Evolutionary conservation across 129 eudicot species (phyloP).

Genomic region (Ambrosia artemisiifolia): DNA sequence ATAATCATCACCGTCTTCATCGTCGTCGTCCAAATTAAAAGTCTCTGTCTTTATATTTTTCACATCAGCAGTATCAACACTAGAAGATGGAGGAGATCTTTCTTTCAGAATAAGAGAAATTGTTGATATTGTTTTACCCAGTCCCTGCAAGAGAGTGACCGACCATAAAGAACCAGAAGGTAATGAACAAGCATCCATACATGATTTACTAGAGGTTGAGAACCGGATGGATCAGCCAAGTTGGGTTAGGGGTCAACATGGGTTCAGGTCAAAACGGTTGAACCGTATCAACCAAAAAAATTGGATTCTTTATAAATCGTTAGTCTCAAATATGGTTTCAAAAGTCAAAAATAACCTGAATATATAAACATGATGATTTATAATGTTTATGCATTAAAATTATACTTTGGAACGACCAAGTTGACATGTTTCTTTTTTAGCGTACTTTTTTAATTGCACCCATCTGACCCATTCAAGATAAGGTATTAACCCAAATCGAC

Average conservation of each 20-base stretch:
- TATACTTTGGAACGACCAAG: neutral
- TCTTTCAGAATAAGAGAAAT: conserved; percentile 89
- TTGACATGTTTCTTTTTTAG: neutral
- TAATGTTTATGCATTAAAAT: neutral
- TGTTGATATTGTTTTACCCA: conserved; percentile 96
- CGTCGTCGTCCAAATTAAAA: conserved; percentile 74
- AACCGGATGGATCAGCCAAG: neutral
- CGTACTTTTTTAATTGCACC: neutral
- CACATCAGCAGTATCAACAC: conserved; percentile 15
- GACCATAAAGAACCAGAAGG: conserved; percentile 5
- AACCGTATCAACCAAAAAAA: neutral
- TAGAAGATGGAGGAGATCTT: conserved; percentile 69
- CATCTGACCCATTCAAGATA: neutral
- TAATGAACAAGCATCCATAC: neutral
- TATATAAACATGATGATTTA: neutral
- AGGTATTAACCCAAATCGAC: neutral
- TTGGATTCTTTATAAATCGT: neutral
- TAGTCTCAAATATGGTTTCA: neutral
- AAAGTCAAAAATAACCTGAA: neutral
- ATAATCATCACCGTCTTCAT: conserved; percentile 31
- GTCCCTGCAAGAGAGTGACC: conserved; percentile 52
- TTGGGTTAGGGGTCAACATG: neutral
- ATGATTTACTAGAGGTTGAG: neutral
- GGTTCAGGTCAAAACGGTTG: neutral
- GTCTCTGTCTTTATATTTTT: conserved; percentile 48